phyloP scores from a whole-genome alignment of 2,329 filamentous ascomycete genomes.

The Penicillium hordei region DNA sequence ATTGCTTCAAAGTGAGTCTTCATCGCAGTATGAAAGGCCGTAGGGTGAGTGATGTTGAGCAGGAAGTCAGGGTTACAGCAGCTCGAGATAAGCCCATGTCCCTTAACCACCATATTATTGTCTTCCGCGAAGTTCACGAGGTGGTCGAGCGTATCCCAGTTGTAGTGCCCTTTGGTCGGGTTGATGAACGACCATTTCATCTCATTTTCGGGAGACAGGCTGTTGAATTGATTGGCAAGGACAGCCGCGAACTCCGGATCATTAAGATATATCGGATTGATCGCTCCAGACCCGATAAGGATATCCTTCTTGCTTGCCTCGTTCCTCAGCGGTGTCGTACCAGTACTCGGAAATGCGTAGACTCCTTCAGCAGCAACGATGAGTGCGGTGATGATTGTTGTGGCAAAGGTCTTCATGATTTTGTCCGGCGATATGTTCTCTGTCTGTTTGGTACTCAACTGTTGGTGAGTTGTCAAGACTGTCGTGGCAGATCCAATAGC shows the following conservation, averaged over 20 bases:
- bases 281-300: background rate
- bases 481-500: background rate
- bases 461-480: background rate
- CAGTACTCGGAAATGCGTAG: background rate
- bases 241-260: conserved; percentile 6
- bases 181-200: conserved; percentile 12
- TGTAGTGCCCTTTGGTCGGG: conserved; percentile 14
- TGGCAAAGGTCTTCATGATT: background rate
- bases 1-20: no score
- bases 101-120: conserved; percentile 11
- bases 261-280: background rate
- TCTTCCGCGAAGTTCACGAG: conserved; percentile 10
- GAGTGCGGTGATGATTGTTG: background rate
- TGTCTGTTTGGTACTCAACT: background rate
- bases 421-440: background rate
- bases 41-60: no score
- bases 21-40: no score
- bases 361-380: background rate
- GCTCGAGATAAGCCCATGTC: conserved; percentile 15
- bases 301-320: background rate
- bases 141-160: conserved; percentile 10
- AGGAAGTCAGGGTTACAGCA: conserved; percentile 16
- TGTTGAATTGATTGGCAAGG: conserved; percentile 13
- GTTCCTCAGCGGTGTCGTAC: background rate
- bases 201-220: conserved; percentile 16